Evolutionary conservation across 371 early-diverging fungal genomes (phyloP).

Genomic region (Massospora cicadina): DNA sequence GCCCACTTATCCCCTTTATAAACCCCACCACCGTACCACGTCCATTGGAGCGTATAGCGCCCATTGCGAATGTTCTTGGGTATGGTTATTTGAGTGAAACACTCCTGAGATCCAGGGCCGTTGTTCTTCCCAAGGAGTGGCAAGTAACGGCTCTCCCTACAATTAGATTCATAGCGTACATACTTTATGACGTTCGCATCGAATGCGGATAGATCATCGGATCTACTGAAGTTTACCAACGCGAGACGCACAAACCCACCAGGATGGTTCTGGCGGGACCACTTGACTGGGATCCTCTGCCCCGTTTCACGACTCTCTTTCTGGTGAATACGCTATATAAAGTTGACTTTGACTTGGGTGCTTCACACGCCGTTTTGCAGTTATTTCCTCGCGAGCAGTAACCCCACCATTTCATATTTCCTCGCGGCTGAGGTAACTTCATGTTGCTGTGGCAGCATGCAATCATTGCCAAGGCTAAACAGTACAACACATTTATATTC

Average conservation of each 20-base stretch:
- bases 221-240: conserved; percentile 29
- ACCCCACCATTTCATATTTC: conserved; percentile 3
- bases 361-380: conserved; percentile 3
- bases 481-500: too few relatives aligned
- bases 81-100: conserved; percentile 25
- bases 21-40: conserved; percentile 38
- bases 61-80: conserved; percentile 31
- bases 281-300: conserved; percentile 24
- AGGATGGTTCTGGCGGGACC: conserved; percentile 37
- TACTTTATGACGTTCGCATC: conserved; percentile 27
- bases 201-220: conserved; percentile 28
- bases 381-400: conserved; percentile 7
- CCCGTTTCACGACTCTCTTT: conserved; percentile 15
- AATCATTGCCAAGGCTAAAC: too few relatives aligned
- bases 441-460: conserved; percentile 11
- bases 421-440: not conserved
- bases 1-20: conserved; percentile 27
- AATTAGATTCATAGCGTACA: conserved; percentile 32
- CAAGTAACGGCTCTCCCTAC: conserved; percentile 18
- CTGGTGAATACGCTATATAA: not conserved
- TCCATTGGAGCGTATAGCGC: conserved; percentile 33
- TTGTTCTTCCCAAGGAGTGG: conserved; percentile 16
- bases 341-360: not conserved
- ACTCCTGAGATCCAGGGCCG: conserved; percentile 23
- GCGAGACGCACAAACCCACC: conserved; percentile 39